Evolutionary conservation across 139 green algal species (phyloP), one percentile per base, ranked within the genome.

Genomic region (Chlamydomonas applanata): DNA sequence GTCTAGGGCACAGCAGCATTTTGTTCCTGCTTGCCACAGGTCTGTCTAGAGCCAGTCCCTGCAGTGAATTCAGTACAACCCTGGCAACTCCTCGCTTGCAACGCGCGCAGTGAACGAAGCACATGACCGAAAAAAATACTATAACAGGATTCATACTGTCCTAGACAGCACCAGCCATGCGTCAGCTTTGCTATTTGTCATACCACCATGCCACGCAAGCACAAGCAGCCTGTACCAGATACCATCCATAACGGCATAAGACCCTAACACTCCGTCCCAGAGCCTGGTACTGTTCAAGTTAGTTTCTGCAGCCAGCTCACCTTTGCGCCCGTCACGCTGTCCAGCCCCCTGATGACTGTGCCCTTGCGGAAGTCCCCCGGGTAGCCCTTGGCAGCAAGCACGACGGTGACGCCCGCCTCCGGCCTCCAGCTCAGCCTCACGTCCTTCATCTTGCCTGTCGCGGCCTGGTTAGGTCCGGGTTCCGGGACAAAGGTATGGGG

Each of bases 321-420:
- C 88, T 97, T 97, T 16, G 91, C 92, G 0, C 61, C 69, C 0
- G 74, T 82, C 1, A 91, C 87, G 0, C 24, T 35, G 0, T 94
- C 89, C 19, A 97, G 64, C 11, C 83, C 82, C 1, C 56, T 35
- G 72, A 99, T 99, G 34, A 75, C 3, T 14, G 82, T 88, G 17
- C 92, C 94, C 79, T 97, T 97, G 30, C 86, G 61, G 75, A 98
- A 99, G 11, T 54, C 57, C 13, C 94, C 96, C 1, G 96, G 96
- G 87, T 99, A 99, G 20, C 96, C 96, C 25, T 94, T 86, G 63
- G 95, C 89, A 17, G 96, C 96, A 73, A 98, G 84, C 7, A 98
- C 93, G 25, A 98, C 93, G 0, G 87, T 94, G 11, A 99, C 83
- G 9, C 90, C 89, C 17, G 84, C 63, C 14, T 97, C 69, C 0